Conservation (phyloP, 2,329 filamentous ascomycete species). For the Xylariaceae sp. region DNA sequence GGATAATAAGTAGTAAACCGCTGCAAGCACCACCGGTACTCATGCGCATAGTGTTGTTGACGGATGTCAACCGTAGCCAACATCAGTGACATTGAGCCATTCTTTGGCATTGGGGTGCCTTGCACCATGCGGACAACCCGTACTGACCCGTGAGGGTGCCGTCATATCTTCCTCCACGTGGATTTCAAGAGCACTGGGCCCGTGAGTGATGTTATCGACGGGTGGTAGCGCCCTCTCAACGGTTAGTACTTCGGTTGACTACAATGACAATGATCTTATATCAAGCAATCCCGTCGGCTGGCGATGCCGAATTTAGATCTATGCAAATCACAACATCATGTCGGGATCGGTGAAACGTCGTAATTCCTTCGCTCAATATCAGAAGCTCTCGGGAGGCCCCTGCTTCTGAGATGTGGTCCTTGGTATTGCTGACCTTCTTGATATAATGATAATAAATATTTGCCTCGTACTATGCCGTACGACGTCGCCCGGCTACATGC, state of each 20-base stretch:
- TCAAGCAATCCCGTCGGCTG: background rate
- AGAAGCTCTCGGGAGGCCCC: background rate
- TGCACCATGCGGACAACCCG: background rate
- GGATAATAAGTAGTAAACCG: conserved; percentile 1
- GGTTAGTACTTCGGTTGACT: background rate
- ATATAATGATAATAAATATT: conserved; percentile 10
- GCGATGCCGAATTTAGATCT: conserved; percentile 3
- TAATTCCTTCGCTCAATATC: background rate
- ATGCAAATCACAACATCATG: background rate
- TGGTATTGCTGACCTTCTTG: conserved; percentile 7
- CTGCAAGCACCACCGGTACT: background rate
- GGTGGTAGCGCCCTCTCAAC: background rate
- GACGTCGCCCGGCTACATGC: conserved; percentile 21
- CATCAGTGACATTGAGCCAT: background rate
- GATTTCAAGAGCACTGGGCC: background rate
- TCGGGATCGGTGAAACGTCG: conserved; percentile 14
- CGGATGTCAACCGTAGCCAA: background rate
- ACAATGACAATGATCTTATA: background rate
- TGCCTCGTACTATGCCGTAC: conserved; percentile 21
- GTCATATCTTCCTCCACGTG: conserved; percentile 9
- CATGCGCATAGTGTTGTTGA: background rate
- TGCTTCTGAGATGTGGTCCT: background rate
- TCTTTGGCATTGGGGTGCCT: background rate
- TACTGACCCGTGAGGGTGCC: background rate
- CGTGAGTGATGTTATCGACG: too few species aligned